These are phyloP conservation scores for Zygosaccharomyces siamensis DNA, from an alignment of 805 yeast species.

Conservation along the genomic window DNA sequence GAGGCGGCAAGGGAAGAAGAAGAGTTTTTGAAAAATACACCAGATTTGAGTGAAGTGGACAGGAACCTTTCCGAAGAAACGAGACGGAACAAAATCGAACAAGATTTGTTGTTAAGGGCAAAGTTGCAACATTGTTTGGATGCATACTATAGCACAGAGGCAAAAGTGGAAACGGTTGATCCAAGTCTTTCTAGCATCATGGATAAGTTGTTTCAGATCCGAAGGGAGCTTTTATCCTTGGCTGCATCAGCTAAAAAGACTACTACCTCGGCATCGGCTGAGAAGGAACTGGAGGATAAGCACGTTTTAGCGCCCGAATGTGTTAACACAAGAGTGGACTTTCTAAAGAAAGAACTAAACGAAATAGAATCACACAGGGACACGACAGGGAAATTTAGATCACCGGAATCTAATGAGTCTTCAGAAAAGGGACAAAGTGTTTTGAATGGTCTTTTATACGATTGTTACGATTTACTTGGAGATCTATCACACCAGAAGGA, in stretches of 20 bases:
- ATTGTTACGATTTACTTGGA: constrained; percentile 67
- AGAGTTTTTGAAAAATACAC: constrained; percentile 2
- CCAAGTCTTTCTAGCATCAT: constrained; percentile 47
- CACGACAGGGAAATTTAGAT: constrained; percentile 49
- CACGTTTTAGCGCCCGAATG: constrained; percentile 18
- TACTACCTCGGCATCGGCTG: constrained; percentile 9
- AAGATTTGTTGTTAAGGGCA: constrained; percentile 54
- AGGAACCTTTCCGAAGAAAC: constrained; percentile 25
- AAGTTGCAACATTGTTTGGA: constrained; percentile 61
- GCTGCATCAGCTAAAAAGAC: constrained; percentile 38
- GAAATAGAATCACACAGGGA: constrained; percentile 49
- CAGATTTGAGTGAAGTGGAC: constrained; percentile 18
- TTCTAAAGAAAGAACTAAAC: constrained; percentile 38
- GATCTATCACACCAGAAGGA: constrained; percentile 50
- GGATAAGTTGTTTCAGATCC: constrained; percentile 55
- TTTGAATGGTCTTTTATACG: constrained; percentile 73
- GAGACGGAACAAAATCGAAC: constrained; percentile 48
- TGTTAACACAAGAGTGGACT: constrained; percentile 31
- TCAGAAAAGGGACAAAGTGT: constrained; percentile 43
- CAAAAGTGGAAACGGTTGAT: constrained; percentile 49
- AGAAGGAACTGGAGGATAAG: constrained; percentile 11
- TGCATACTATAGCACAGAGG: constrained; percentile 53
- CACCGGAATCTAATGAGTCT: constrained; percentile 34
- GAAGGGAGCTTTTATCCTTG: constrained; percentile 55
- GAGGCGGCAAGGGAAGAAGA: constrained; percentile 17